phyloP scores from a whole-genome alignment of 139 green algal species.

The Chlamydomonas urium region DNA sequence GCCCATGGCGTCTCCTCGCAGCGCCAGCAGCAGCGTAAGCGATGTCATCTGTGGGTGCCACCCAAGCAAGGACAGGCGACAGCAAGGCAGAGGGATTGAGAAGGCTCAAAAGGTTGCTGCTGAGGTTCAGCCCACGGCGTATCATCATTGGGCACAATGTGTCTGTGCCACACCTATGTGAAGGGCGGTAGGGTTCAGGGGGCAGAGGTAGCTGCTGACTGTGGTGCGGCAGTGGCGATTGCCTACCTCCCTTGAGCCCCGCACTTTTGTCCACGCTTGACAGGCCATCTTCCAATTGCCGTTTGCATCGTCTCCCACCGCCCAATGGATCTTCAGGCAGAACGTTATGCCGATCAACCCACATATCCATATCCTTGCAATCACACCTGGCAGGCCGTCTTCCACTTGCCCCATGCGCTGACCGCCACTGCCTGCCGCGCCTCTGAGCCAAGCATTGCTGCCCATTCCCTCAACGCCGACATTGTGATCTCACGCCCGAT shows the following conservation, averaged over 20 bases:
- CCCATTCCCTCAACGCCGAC: constrained; percentile 89
- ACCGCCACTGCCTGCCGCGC: constrained; percentile 78
- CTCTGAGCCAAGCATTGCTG: constrained; percentile 63
- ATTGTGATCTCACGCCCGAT: constrained; percentile 90
- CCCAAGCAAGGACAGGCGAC: too few species aligned
- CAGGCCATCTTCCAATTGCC: not conserved
- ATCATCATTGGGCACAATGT: too few species aligned
- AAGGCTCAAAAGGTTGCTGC: too few species aligned
- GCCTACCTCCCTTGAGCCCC: not conserved
- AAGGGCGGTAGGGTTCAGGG: not conserved
- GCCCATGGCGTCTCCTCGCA: constrained; percentile 38
- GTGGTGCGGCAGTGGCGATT: not conserved
- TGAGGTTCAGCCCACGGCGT: too few species aligned
- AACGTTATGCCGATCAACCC: too few species aligned
- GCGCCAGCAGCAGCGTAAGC: constrained; percentile 52
- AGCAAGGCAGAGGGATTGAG: too few species aligned
- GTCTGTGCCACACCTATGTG: too few species aligned
- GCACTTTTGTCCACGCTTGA: not conserved
- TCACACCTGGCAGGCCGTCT: constrained; percentile 72
- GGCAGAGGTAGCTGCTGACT: not conserved
- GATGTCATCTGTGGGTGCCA: constrained; percentile 63
- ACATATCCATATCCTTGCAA: too few species aligned
- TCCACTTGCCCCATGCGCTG: constrained; percentile 81
- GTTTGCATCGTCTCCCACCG: too few species aligned
- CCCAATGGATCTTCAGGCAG: too few species aligned